Percentiles rank a stretch among this genome's conserved stretches.
Evolutionary conservation across 768 basidiomycete species (phyloP).

Genomic region (Leccinum broughii): DNA sequence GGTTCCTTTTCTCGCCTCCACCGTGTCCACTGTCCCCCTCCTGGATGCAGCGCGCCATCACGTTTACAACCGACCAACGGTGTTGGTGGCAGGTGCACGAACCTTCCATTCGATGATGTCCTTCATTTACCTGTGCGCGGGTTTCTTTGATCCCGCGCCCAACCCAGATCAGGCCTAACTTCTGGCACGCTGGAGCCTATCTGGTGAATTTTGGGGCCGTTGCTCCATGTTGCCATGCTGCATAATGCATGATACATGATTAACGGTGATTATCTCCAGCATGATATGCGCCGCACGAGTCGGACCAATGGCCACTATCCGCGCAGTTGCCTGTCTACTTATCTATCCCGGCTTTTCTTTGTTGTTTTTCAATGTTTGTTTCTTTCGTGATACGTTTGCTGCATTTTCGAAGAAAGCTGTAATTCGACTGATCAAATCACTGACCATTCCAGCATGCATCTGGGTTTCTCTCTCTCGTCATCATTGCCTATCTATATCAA

Average conservation of each 20-base stretch:
- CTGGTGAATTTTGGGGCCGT: not conserved
- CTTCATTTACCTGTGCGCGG: constrained; percentile 1
- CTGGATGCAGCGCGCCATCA: constrained; percentile 4
- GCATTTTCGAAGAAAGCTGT: not conserved
- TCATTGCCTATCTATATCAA: not conserved
- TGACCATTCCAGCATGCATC: not conserved
- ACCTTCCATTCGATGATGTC: not conserved
- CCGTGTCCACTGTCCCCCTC: not conserved
- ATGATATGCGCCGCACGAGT: constrained; percentile 1
- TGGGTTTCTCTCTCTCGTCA: not conserved
- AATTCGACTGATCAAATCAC: not conserved
- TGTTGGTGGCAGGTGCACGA: constrained; percentile 8
- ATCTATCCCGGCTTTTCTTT: not conserved
- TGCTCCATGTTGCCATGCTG: not conserved
- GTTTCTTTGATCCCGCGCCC: constrained; percentile 1
- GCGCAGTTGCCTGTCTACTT: not conserved
- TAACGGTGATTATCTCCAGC: constrained; percentile 29
- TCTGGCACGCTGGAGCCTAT: constrained; percentile 6
- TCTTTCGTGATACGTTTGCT: not conserved
- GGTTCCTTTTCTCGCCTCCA: not conserved
- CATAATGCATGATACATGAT: constrained; percentile 13
- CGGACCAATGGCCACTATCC: not conserved
- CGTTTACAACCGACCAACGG: not conserved
- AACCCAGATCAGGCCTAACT: constrained; percentile 11
- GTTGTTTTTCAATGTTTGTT: not conserved